A percentile compares a stretch with the other conserved stretches of the same genome.
Evolutionary conservation across 148 eudicot genomes (phyloP).

Genomic region (Camellia granthamiana): DNA sequence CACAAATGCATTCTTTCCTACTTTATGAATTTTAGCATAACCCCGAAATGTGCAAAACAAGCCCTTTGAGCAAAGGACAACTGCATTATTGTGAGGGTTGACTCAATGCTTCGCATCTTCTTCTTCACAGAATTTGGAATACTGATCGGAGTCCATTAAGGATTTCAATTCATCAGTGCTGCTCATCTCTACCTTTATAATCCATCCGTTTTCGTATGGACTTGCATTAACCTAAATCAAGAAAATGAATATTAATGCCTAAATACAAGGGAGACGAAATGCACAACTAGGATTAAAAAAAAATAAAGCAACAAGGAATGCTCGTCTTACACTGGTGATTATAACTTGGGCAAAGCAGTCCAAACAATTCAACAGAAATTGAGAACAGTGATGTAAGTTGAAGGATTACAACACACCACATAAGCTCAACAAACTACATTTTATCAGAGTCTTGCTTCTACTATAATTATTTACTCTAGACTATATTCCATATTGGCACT

Average conservation of each 20-base stretch:
- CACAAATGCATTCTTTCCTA: not conserved
- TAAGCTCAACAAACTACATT: no score
- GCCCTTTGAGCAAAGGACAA: not conserved
- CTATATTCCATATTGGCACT: not conserved
- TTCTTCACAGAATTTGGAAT: constrained; percentile 85
- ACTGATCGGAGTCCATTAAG: constrained; percentile 73
- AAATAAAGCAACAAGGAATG: not conserved
- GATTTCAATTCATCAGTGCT: constrained; percentile 43
- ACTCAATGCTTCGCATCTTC: constrained; percentile 76
- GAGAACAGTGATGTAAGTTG: no score
- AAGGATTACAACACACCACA: no score
- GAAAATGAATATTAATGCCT: not conserved
- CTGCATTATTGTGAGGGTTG: not conserved
- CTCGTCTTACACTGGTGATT: not conserved
- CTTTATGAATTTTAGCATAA: not conserved
- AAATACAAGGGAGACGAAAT: constrained; percentile 1
- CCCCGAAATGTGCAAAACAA: not conserved
- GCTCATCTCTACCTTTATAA: constrained; percentile 76
- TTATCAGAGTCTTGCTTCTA: no score
- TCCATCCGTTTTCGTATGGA: constrained; percentile 87
- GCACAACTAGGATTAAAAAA: not conserved
- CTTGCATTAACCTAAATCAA: constrained; percentile 50
- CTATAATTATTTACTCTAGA: no score
- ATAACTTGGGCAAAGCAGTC: not conserved
- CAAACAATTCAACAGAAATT: not conserved